Conservation (phyloP, 352 stramenopile genomes). For the Aphanomyces invadans region DNA sequence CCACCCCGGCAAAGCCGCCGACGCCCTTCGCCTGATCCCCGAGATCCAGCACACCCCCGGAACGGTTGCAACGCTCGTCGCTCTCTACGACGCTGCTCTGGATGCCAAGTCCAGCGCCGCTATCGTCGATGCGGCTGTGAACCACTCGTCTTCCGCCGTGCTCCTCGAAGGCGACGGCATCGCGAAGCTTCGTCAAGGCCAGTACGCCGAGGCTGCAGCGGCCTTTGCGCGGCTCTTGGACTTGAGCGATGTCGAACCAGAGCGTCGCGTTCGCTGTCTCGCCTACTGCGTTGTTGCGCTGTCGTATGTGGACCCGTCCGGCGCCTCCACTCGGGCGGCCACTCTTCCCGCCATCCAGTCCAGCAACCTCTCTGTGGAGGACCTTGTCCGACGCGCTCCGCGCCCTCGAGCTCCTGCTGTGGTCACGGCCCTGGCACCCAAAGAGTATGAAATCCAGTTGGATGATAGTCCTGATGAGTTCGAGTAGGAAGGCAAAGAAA, state of each 20-base stretch:
- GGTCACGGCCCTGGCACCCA: constrained; percentile 21
- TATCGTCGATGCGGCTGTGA: neutral
- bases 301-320: constrained; percentile 68
- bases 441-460: constrained; percentile 47
- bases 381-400: constrained; percentile 9
- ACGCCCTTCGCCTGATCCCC: constrained; percentile 54
- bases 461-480: neutral
- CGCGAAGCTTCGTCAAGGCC: constrained; percentile 72
- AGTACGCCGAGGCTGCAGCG: constrained; percentile 53
- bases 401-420: neutral
- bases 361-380: neutral
- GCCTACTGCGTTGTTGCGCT: constrained; percentile 65
- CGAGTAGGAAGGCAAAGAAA: constrained; percentile 39
- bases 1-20: constrained; percentile 35
- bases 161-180: constrained; percentile 69
- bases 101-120: neutral
- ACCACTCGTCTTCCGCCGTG: neutral
- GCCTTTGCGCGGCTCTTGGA: constrained; percentile 60
- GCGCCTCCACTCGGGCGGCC: constrained; percentile 47
- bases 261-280: constrained; percentile 65
- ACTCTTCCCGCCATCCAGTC: constrained; percentile 38
- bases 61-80: constrained; percentile 72
- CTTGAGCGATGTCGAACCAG: constrained; percentile 47
- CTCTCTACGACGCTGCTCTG: constrained; percentile 51
- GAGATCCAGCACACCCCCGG: constrained; percentile 53